Conservation (phyloP, 139 green algal species). For the Auxenochlorella protothecoides region DNA sequence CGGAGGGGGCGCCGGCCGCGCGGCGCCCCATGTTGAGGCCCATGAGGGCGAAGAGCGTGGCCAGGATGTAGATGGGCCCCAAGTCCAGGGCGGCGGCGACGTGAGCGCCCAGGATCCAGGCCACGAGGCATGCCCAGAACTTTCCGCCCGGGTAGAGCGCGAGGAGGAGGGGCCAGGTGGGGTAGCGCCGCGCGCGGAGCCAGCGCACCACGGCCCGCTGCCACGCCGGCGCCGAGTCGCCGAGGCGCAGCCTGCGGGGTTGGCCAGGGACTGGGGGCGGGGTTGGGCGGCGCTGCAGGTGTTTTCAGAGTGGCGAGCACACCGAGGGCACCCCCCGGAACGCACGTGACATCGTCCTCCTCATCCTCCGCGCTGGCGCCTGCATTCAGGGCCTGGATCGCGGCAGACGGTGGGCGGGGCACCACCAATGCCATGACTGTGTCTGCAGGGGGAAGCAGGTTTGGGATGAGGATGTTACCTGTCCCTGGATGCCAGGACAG, state of each 20-base stretch:
- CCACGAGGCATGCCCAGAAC: slow-evolving; percentile 20
- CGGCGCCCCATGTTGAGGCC: slow-evolving; percentile 37
- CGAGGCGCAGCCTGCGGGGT: not conserved
- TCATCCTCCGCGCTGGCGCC: slow-evolving; percentile 5
- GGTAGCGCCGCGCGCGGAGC: slow-evolving; percentile 1
- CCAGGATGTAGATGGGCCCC: slow-evolving; percentile 20
- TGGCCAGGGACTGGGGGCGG: slow-evolving; percentile 3
- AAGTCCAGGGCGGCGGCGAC: slow-evolving; percentile 16
- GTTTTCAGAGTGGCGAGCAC: too few relatives aligned
- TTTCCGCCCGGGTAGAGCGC: too few relatives aligned
- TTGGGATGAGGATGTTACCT: too few relatives aligned
- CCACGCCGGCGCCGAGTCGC: not conserved
- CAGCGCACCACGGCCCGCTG: not conserved
- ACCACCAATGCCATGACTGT: slow-evolving; percentile 10
- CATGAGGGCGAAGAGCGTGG: slow-evolving; percentile 29
- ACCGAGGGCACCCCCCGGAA: too few relatives aligned
- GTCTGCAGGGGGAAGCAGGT: slow-evolving; percentile 1
- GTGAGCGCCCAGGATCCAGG: slow-evolving; percentile 20
- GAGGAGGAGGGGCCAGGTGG: too few relatives aligned
- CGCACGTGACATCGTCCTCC: not conserved
- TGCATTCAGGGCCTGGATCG: slow-evolving; percentile 1
- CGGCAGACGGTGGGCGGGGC: not conserved
- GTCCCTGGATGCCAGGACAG: not conserved
- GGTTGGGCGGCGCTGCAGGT: slow-evolving; percentile 1
- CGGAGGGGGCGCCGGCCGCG: slow-evolving; percentile 25